A percentile compares a stretch with the other conserved stretches of the same genome.
These are phyloP conservation scores for Bruguiera sexangula DNA, from an alignment of 345 rosid genomes.

Conservation along the genomic window DNA sequence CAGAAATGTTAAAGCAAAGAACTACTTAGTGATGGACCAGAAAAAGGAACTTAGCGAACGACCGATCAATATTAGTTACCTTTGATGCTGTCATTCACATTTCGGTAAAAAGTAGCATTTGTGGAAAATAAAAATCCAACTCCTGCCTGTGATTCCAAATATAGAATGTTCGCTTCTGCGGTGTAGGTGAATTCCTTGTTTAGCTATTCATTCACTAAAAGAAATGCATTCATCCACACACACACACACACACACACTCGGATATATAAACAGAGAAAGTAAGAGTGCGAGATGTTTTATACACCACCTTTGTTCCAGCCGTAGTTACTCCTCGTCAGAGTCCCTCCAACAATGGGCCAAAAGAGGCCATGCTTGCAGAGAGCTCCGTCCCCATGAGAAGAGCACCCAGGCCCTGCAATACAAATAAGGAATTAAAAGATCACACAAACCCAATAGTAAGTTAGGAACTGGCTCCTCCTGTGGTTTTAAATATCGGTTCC, in stretches of 20 bases:
- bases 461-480: too few relatives aligned
- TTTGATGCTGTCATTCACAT: conserved; percentile 18
- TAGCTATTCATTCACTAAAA: neutral
- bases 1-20: too few relatives aligned
- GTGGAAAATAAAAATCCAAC: conserved; percentile 17
- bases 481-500: too few relatives aligned
- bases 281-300: neutral
- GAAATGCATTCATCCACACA: too few relatives aligned
- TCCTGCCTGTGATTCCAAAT: conserved; percentile 23
- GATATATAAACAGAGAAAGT: too few relatives aligned
- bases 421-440: too few relatives aligned
- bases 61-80: neutral
- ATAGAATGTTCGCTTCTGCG: conserved; percentile 21
- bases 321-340: neutral
- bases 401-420: conserved; percentile 18
- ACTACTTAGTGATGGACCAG: neutral
- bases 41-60: neutral
- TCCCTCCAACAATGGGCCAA: conserved; percentile 5
- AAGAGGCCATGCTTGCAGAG: conserved; percentile 22
- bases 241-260: too few relatives aligned
- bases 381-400: conserved; percentile 24
- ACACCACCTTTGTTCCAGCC: conserved; percentile 25
- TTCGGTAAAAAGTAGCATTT: conserved; percentile 10
- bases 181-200: neutral
- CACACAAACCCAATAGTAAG: too few relatives aligned